phyloP scores from a whole-genome alignment of 2,329 filamentous ascomycete genomes.

The Penicillium sp. region DNA sequence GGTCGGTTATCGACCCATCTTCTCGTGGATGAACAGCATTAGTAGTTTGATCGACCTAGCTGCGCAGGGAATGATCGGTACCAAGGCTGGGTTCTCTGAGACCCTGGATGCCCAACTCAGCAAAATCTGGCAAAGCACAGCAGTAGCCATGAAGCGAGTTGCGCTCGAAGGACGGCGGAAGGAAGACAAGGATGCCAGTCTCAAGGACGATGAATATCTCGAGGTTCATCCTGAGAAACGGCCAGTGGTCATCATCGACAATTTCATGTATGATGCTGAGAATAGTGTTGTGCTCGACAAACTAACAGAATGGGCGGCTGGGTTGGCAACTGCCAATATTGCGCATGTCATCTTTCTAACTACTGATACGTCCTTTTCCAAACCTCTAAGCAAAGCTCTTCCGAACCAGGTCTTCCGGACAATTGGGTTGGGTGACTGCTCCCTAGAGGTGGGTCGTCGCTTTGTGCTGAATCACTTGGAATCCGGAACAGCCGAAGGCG shows the following conservation, averaged over 20 bases:
- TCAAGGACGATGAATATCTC: constrained; percentile 82
- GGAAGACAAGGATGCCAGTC: constrained; percentile 68
- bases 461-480: constrained; percentile 85
- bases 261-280: constrained; percentile 77
- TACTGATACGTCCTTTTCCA: constrained; percentile 83
- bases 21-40: constrained; percentile 94
- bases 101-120: constrained; percentile 84
- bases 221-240: constrained; percentile 83
- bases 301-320: constrained; percentile 85
- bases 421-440: constrained; percentile 81
- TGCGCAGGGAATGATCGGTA: constrained; percentile 88
- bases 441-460: constrained; percentile 80
- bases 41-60: constrained; percentile 91
- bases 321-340: constrained; percentile 79
- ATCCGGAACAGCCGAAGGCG: constrained; percentile 36
- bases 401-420: constrained; percentile 90
- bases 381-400: constrained; percentile 80
- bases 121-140: constrained; percentile 86
- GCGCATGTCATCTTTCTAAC: constrained; percentile 95
- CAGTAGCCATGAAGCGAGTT: constrained; percentile 74
- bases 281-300: constrained; percentile 69
- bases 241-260: constrained; percentile 85
- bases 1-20: constrained; percentile 89
- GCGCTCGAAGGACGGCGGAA: constrained; percentile 70
- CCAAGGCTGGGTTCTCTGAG: constrained; percentile 92